phyloP scores from a whole-genome alignment of 495 filamentous ascomycete species.

The Podospora pseudocomata region DNA sequence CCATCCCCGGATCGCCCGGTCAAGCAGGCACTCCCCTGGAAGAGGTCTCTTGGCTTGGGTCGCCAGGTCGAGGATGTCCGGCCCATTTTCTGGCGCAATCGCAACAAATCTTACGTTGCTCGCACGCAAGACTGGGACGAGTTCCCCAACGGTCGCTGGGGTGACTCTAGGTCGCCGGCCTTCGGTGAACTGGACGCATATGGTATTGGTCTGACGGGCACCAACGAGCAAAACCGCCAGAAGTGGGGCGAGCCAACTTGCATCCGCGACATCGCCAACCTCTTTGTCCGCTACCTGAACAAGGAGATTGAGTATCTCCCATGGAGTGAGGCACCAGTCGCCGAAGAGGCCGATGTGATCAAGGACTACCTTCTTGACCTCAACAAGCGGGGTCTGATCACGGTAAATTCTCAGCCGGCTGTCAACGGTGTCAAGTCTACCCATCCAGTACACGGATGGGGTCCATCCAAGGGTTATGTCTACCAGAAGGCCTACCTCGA shows the following conservation, averaged over 20 bases:
- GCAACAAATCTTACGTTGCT: conserved; percentile 89
- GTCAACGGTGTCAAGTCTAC: conserved; percentile 89
- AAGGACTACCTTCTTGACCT: conserved; percentile 70
- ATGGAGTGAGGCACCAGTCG: conserved; percentile 90
- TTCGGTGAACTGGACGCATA: conserved; percentile 97
- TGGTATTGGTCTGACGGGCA: conserved; percentile 91
- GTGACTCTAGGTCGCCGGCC: conserved; percentile 92
- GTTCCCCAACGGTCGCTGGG: conserved; percentile 98
- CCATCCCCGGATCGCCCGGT: conserved; percentile 72
- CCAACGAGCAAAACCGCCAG: conserved; percentile 93
- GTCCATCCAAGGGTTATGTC: conserved; percentile 89
- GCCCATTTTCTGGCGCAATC: conserved; percentile 98
- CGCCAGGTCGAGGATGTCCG: conserved; percentile 92
- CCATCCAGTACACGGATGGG: conserved; percentile 88
- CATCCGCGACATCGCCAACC: conserved; percentile 70
- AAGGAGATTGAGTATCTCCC: conserved; percentile 78
- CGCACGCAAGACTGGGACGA: conserved; percentile 99
- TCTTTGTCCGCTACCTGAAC: conserved; percentile 80
- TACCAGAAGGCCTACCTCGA: conserved; percentile 99
- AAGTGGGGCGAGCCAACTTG: conserved; percentile 86
- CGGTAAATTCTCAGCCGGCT: conserved; percentile 96
- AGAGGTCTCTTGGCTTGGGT: conserved; percentile 84
- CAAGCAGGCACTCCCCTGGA: conserved; percentile 87
- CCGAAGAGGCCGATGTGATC: conserved; percentile 73
- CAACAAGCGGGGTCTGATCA: conserved; percentile 83